Conservation (phyloP, 2,329 filamentous ascomycete species). For the Colletotrichum camelliae region DNA sequence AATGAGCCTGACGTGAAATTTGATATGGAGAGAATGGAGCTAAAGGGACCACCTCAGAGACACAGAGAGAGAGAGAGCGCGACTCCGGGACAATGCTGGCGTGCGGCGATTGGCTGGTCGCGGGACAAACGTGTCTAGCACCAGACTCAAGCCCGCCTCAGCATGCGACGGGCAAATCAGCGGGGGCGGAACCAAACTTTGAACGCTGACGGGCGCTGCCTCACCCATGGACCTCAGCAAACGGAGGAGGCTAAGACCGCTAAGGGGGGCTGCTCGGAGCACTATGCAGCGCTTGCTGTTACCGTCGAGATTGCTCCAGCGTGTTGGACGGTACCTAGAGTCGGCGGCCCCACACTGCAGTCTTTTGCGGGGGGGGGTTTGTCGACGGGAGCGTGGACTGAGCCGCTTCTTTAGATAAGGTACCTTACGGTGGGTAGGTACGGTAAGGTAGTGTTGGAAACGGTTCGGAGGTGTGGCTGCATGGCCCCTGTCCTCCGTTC, state of each 20-base stretch:
- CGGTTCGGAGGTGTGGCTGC: conserved; percentile 4
- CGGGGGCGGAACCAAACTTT: neutral
- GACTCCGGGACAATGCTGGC: conserved; percentile 2
- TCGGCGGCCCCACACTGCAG: too few relatives aligned
- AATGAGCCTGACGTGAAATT: conserved; percentile 13
- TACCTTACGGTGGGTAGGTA: neutral
- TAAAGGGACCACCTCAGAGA: neutral
- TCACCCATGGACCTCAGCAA: neutral
- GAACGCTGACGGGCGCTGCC: neutral
- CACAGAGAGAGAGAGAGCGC: neutral
- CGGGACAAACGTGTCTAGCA: neutral
- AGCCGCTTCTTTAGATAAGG: neutral
- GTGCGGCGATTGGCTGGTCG: conserved; percentile 7
- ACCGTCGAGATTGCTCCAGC: neutral
- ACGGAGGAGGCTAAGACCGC: neutral
- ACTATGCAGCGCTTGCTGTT: neutral
- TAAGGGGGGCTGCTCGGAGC: neutral
- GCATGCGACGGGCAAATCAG: neutral
- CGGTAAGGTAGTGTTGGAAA: neutral
- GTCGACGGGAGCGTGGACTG: neutral
- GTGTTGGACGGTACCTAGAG: too few relatives aligned
- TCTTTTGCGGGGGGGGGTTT: neutral
- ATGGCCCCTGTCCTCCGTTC: neutral
- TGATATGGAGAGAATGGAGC: conserved; percentile 14
- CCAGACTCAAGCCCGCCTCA: neutral